Percentiles rank a stretch among this genome's conserved stretches.
Conservation (phyloP, 164 flowering plant genomes). For the Nymphaea colorata region DNA sequence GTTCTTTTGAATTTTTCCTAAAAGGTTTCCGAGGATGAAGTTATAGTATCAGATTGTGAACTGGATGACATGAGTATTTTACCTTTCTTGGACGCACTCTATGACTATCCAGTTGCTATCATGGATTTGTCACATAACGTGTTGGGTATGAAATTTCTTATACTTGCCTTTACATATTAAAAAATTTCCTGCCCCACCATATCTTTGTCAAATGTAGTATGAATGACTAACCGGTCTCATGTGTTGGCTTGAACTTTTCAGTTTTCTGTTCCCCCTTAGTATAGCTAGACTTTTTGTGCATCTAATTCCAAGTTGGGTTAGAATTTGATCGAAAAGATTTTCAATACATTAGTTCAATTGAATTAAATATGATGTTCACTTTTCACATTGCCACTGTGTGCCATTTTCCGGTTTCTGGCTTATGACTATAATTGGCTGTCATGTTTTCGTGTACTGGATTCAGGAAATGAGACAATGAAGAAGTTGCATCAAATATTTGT, state of each 20-base stretch:
- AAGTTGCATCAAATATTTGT: constrained; percentile 54
- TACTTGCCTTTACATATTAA: not conserved
- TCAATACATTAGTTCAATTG: no score
- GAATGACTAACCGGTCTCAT: not conserved
- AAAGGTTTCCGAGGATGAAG: constrained; percentile 90
- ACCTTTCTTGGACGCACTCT: constrained; percentile 65
- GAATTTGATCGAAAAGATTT: no score
- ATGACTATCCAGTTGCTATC: constrained; percentile 47
- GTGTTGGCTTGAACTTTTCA: not conserved
- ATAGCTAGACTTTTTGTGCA: no score
- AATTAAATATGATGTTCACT: no score
- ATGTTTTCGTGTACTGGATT: not conserved
- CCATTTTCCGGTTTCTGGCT: no score
- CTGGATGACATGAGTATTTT: constrained; percentile 72
- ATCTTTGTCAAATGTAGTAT: not conserved
- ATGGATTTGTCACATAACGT: constrained; percentile 81
- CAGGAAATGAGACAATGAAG: constrained; percentile 90
- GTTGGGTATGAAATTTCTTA: constrained; percentile 39
- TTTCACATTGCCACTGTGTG: no score
- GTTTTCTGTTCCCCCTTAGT: not conserved
- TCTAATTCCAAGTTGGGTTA: no score
- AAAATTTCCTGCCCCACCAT: no score
- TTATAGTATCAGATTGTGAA: constrained; percentile 66
- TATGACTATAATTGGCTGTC: no score
- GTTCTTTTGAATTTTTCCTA: not conserved